Evolutionary conservation across 352 stramenopile genomes (phyloP).

Genomic region (Phytophthora niederhauseri): DNA sequence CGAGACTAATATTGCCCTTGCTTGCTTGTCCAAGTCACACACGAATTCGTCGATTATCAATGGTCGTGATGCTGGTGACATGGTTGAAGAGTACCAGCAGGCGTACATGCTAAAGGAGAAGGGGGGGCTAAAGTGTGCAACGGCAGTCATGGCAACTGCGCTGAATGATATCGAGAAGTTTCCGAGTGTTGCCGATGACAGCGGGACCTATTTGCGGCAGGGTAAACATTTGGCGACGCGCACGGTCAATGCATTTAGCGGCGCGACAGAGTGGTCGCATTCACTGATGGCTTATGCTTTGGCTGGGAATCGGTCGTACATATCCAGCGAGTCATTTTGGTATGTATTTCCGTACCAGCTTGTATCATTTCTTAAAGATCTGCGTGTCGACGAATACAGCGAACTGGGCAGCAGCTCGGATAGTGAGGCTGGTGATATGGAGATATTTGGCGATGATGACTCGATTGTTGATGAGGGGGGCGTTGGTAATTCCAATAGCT

Average conservation of each 20-base stretch:
- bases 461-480: too few relatives aligned
- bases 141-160: constrained; percentile 9
- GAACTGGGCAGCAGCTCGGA: too few relatives aligned
- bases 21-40: constrained; percentile 1
- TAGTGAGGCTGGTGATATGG: too few relatives aligned
- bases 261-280: constrained; percentile 11
- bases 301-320: neutral
- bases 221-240: constrained; percentile 13
- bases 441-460: too few relatives aligned
- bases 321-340: constrained; percentile 16
- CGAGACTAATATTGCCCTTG: constrained; percentile 6
- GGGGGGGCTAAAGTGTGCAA: neutral
- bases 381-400: too few relatives aligned
- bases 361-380: too few relatives aligned
- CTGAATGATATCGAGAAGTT: constrained; percentile 6
- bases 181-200: constrained; percentile 12
- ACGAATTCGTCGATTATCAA: constrained; percentile 13
- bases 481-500: too few relatives aligned
- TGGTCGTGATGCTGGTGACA: constrained; percentile 1
- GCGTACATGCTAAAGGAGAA: constrained; percentile 14
- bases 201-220: constrained; percentile 1
- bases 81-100: constrained; percentile 13
- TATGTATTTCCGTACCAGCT: constrained; percentile 13
- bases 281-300: constrained; percentile 17
- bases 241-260: constrained; percentile 18